Base-by-base conservation (phyloP, 2,329 filamentous ascomycete genomes). In the Passalora sequoiae region DNA sequence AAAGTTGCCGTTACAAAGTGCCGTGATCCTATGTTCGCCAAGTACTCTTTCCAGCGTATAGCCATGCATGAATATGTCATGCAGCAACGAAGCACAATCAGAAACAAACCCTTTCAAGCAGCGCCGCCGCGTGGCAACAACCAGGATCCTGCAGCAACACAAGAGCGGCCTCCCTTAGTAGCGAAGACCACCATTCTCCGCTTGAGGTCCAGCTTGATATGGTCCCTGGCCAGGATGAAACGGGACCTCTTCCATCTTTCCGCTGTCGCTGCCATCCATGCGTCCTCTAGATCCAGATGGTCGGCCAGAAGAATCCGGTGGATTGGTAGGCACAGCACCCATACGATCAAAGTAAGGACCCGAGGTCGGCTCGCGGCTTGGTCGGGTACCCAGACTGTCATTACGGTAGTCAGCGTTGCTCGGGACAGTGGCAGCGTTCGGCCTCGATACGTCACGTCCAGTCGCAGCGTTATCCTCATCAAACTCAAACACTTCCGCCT, bases 381-480 rank as follows among this genome's bases (percentile, higher is more conserved):
- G 24, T 6, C 6, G 6, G 24, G 24, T 12, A 27, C 24, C 24
- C 31, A 20, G 16, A 25, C 40, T 43, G 16, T 28, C 24, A 10
- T 17, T 22, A 17, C 40, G 22, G 22, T 10, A 21, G 30, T 29
- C 20, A 4, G 33, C 17, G 9, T 36, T 24, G 4, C 17, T n/a
- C 8, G 33, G 6, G 24, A 12, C 24, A 17, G 21, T 28, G 22
- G 22, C 32, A 10, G n/a, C 13, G n/a, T 25, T 19, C 7, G 40
- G 40, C 20, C 40, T 21, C 12, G 40, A 29, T 1, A 42, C 38
- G 24, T 46, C 44, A 8, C 16, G 17, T 8, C 38, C 45, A 3
- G 36, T 43, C 4, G 44, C 40, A 9, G 64, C 61, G 22, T 60
- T 60, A 6, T 67, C 64, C 54, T 67, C 63, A 38, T 66, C 60